phyloP scores from a whole-genome alignment of 768 basidiomycete genomes.

The Boletus insuetus region DNA sequence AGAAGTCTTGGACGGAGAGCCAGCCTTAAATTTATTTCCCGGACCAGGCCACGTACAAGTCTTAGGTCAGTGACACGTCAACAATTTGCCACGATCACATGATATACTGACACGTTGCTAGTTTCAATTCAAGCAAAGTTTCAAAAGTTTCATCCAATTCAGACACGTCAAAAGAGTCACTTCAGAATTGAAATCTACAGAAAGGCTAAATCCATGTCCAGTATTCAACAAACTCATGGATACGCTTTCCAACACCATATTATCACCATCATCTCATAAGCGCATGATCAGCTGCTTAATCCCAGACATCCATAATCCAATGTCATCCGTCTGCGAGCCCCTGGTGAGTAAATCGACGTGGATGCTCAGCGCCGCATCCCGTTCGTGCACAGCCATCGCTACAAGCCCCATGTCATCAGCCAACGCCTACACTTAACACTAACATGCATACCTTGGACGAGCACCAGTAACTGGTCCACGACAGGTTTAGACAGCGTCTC shows the following conservation, averaged over 20 bases:
- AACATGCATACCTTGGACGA: conserved; percentile 64
- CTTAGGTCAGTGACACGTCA: conserved; percentile 26
- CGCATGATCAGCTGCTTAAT: conserved; percentile 84
- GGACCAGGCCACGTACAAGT: conserved; percentile 25
- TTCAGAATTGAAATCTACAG: too few relatives aligned
- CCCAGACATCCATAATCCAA: conserved; percentile 85
- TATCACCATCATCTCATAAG: conserved; percentile 36
- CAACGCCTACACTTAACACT: background rate
- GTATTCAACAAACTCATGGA: too few relatives aligned
- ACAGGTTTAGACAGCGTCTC: conserved; percentile 72
- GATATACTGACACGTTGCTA: background rate
- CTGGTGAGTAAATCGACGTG: conserved; percentile 84
- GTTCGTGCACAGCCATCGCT: conserved; percentile 85
- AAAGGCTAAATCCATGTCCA: too few relatives aligned
- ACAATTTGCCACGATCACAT: conserved; percentile 31
- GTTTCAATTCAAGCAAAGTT: too few relatives aligned
- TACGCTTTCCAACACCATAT: too few relatives aligned
- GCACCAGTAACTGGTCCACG: conserved; percentile 65
- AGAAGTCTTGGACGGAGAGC: background rate
- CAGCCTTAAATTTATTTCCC: conserved; percentile 19
- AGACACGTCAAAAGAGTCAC: too few relatives aligned
- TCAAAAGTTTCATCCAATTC: too few relatives aligned
- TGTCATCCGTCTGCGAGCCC: conserved; percentile 79
- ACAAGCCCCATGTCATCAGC: background rate
- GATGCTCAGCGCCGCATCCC: conserved; percentile 71